Evolutionary conservation across 1,284 basidiomycete genomes (phyloP).

Genomic region (Boletus semigastroideus): DNA sequence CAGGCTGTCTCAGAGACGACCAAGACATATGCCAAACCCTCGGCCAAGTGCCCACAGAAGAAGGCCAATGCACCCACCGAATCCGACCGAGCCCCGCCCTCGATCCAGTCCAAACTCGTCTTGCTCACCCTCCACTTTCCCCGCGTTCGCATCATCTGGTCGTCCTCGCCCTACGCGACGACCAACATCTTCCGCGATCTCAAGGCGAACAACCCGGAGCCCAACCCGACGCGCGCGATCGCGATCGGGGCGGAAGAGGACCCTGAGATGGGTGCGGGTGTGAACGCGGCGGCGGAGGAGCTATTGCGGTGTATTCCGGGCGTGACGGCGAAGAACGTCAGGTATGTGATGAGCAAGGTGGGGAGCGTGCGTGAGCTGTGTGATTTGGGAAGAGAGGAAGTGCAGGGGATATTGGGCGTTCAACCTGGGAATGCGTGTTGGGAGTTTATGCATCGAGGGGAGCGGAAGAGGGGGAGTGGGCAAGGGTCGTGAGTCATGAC

Average conservation of each 20-base stretch:
- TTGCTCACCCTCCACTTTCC: conserved; percentile 90
- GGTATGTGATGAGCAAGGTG: conserved; percentile 83
- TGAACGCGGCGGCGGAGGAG: conserved; percentile 77
- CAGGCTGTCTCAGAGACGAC: conserved; percentile 61
- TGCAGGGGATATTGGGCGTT: conserved; percentile 79
- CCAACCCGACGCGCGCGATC: conserved; percentile 75
- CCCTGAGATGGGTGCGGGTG: conserved; percentile 58
- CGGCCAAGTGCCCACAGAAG: conserved; percentile 53
- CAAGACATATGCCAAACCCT: conserved; percentile 60
- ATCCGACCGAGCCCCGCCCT: conserved; percentile 40
- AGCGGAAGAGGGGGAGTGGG: conserved; percentile 26
- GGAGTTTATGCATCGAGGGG: conserved; percentile 80
- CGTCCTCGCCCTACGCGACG: conserved; percentile 90
- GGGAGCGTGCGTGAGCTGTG: conserved; percentile 77
- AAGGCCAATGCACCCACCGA: conserved; percentile 45
- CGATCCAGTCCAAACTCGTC: conserved; percentile 88
- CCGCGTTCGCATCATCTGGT: conserved; percentile 93
- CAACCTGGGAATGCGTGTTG: conserved; percentile 81
- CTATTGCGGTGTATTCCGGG: conserved; percentile 74
- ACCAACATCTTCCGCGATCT: conserved; percentile 93
- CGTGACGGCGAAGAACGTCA: conserved; percentile 81
- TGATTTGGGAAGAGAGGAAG: conserved; percentile 56
- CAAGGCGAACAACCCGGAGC: conserved; percentile 83
- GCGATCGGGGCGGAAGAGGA: conserved; percentile 80
- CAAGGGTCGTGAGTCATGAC: conserved; percentile 3